Base-by-base conservation (phyloP, 1,139 yeast species). In the Yamadazyma trypodendri region DNA sequence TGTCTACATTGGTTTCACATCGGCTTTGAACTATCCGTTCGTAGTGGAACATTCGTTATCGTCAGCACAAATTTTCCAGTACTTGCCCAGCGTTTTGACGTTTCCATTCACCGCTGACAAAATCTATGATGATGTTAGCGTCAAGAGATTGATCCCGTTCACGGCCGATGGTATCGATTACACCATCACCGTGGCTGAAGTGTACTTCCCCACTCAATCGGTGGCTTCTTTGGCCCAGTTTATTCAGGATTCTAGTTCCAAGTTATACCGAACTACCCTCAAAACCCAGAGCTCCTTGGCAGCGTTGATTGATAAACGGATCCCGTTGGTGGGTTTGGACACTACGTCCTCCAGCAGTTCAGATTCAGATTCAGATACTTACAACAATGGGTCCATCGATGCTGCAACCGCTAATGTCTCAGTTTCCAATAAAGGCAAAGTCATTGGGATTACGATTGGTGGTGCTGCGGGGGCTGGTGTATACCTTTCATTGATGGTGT, bases 11-110 rank as follows among this genome's bases (percentile, higher is more conserved):
- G 92, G 92, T n/a, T 84, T 84, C 65, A 78, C 79, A 49, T 58
- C 75, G 34, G 75, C 78, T 11, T 73, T 83, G 62, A 83, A 82
- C 56, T 84, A 82, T 58, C 82, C 84, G 32, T 84, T 83, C 56
- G 83, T 84, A 42, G 88, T 81, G 30, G 61, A 68, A 38, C 77
- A 80, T 52, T 72, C 88, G 1, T 64, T 81, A 44, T 72, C 88
- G 7, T 78, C 88, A 24, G 90, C 90, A 3, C 92, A 84, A 60
- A 80, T 84, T 27, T 82, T 84, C 63, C 78, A 81, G 53, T 82
- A 75, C 57, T 70, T 84, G 52, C 90, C 92, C 24, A 57, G 56
- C 25, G 77, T 75, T 8, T 65, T 84, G 45, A 57, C 60, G 3
- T 69, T 56, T 52, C 83, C 88, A 46, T 81, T 81, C 52, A 52